Evolutionary conservation across 306 rosid species (phyloP).

Genomic region (Lathyrus tuberosus): DNA sequence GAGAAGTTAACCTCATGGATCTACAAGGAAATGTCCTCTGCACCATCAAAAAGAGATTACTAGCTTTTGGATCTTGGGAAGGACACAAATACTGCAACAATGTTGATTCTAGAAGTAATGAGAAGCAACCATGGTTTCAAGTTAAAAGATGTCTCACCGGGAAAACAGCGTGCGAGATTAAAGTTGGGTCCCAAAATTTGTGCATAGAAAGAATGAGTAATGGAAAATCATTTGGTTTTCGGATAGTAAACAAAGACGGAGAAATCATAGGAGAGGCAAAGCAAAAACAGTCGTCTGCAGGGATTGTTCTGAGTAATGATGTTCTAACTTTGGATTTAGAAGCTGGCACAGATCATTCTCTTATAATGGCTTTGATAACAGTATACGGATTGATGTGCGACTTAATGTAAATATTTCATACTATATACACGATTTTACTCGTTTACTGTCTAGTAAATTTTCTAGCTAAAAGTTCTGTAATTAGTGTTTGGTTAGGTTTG

Average conservation of each 20-base stretch:
- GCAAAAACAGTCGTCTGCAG: slow-evolving; percentile 54
- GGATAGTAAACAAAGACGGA: slow-evolving; percentile 56
- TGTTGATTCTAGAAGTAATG: slow-evolving; percentile 29
- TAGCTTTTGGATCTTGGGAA: slow-evolving; percentile 75
- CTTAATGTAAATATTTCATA: slow-evolving; percentile 40
- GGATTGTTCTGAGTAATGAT: slow-evolving; percentile 67
- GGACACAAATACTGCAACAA: slow-evolving; percentile 53
- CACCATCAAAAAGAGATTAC: slow-evolving; percentile 61
- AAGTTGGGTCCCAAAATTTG: slow-evolving; percentile 55
- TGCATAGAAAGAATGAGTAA: slow-evolving; percentile 50
- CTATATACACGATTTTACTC: too few relatives aligned
- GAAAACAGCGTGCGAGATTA: slow-evolving; percentile 57
- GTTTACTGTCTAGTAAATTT: background rate
- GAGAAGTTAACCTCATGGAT: slow-evolving; percentile 88
- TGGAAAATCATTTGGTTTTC: slow-evolving; percentile 50
- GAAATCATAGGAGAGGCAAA: slow-evolving; percentile 78
- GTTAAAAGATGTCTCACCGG: slow-evolving; percentile 57
- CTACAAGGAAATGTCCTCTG: slow-evolving; percentile 62
- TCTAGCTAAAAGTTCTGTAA: background rate
- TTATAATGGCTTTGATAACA: slow-evolving; percentile 61
- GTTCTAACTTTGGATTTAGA: slow-evolving; percentile 64
- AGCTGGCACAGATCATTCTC: slow-evolving; percentile 56
- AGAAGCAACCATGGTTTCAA: slow-evolving; percentile 58
- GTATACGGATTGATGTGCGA: slow-evolving; percentile 71
- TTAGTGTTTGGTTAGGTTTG: background rate